Evolutionary conservation across 257 asterid genomes (phyloP), one percentile per base, ranked within the genome.

Genomic region (Misopates orontium): DNA sequence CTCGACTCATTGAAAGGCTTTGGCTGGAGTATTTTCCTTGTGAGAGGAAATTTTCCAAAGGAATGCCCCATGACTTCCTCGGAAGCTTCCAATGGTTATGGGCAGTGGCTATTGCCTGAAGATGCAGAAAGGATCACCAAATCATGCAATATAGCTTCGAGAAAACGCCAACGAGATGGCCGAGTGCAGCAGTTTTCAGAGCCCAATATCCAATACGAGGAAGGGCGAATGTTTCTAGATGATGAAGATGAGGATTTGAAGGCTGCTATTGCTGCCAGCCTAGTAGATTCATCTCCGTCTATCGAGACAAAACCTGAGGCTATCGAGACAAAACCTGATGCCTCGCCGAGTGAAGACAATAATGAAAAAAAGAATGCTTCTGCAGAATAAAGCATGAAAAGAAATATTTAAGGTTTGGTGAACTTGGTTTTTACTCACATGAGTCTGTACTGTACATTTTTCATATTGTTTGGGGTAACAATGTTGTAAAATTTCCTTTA

Each of bases 11-110:
- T 94, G 63, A 94, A 88, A 79, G 84, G 81, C 65, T 85, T 72
- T 3, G 99, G 98, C 17, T 90, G 98, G 99, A 94, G 97, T 77
- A 94, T 94, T 68, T 94, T 94, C 75, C 71, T 94, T 3, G 99
- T 94, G 31, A 80, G 88, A 61, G 96, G 99, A 8, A 87, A 88
- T 31, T 94, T 94, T 59, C 98, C 99, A 0, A 85, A 78, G 69
- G 99, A 90, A 69, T 88, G 89, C 54, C 93, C 84, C 16, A 77
- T 90, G 20, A 49, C 95, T 31, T 85, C 95, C n/a, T 85, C 90
- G 0, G 98, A 94, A 66, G 83, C 90, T 70, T 85, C 93, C 49
- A 82, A 84, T 19, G 95, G 96, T 5, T 90, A 80, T 42, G 99
- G 99, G 48, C 97, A 90, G 78, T 94, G 99, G 99, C 79, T 94